Conservation (phyloP, 2,329 filamentous ascomycete genomes). For the Claviceps paspali region DNA sequence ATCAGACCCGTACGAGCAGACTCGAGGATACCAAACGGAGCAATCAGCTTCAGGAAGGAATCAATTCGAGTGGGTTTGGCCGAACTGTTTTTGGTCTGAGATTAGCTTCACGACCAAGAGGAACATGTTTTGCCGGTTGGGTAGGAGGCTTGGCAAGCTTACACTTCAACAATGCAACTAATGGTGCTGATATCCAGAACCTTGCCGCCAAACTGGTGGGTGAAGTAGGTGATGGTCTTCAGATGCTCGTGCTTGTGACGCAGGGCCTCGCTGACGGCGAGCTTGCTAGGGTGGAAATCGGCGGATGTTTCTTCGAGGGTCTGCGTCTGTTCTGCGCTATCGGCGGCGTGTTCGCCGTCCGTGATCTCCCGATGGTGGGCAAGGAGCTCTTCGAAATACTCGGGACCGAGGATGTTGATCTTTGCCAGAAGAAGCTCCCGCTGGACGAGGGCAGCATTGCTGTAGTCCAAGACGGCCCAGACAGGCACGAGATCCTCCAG, state of each 20-base stretch:
- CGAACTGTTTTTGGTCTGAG: conserved; percentile 34
- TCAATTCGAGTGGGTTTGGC: conserved; percentile 90
- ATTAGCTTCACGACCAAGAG: background rate
- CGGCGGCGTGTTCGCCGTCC: conserved; percentile 28
- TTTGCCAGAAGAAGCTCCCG: conserved; percentile 90
- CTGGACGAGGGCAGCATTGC: conserved; percentile 80
- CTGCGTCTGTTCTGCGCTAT: conserved; percentile 20
- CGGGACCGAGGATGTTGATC: conserved; percentile 88
- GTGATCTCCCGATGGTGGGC: conserved; percentile 88
- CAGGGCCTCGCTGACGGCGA: conserved; percentile 76
- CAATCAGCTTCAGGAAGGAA: conserved; percentile 91
- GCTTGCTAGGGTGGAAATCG: conserved; percentile 81
- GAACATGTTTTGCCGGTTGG: background rate
- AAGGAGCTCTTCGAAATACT: conserved; percentile 95
- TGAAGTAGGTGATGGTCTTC: conserved; percentile 87
- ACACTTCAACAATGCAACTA: conserved; percentile 97
- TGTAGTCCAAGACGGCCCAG: conserved; percentile 97
- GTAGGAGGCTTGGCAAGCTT: conserved; percentile 26
- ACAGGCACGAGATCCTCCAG: conserved; percentile 94
- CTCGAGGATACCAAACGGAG: conserved; percentile 90
- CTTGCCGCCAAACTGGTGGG: conserved; percentile 96
- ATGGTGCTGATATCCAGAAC: conserved; percentile 95
- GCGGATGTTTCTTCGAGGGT: conserved; percentile 32
- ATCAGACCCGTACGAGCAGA: conserved; percentile 91
- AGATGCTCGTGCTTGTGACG: conserved; percentile 96